Percentiles rank a stretch among this genome's conserved stretches.
Evolutionary conservation across 176 grass and related monocot genomes (phyloP).

Genomic region (Carex littledalei): DNA sequence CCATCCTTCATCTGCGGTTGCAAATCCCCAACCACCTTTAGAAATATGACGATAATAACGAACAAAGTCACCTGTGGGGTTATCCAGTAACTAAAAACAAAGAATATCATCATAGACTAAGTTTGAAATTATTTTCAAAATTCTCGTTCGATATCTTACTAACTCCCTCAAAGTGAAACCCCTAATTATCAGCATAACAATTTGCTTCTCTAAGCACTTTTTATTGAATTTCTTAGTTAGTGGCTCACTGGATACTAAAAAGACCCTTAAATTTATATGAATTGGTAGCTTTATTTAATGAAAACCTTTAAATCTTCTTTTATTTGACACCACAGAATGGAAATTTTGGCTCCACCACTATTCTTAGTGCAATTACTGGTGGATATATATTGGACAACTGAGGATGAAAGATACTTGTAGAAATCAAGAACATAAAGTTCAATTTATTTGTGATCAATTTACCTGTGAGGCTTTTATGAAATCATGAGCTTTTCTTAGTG

Average conservation of each 20-base stretch:
- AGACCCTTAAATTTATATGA: too few relatives aligned
- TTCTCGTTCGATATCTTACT: not conserved
- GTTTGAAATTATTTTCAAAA: not conserved
- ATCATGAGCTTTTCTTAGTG: slow-evolving; percentile 55
- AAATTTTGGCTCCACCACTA: too few relatives aligned
- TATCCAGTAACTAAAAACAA: slow-evolving; percentile 46
- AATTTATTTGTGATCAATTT: not conserved
- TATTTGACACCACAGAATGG: too few relatives aligned
- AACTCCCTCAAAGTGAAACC: not conserved
- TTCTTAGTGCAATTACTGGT: not conserved
- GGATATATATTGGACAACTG: not conserved
- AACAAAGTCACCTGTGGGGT: slow-evolving; percentile 51
- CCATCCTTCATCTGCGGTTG: slow-evolving; percentile 61
- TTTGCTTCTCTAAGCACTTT: not conserved
- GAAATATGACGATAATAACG: slow-evolving; percentile 54
- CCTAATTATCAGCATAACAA: not conserved
- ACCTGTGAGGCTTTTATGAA: slow-evolving; percentile 75
- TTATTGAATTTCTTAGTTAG: not conserved
- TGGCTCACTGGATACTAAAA: too few relatives aligned
- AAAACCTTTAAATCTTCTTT: too few relatives aligned
- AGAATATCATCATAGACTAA: not conserved
- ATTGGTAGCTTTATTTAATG: too few relatives aligned
- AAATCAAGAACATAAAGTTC: not conserved
- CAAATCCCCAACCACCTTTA: slow-evolving; percentile 74
- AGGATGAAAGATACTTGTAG: not conserved